These are phyloP conservation scores for Stenogyne calaminthoides DNA, from an alignment of 305 asterid species.

Conservation along the genomic window DNA sequence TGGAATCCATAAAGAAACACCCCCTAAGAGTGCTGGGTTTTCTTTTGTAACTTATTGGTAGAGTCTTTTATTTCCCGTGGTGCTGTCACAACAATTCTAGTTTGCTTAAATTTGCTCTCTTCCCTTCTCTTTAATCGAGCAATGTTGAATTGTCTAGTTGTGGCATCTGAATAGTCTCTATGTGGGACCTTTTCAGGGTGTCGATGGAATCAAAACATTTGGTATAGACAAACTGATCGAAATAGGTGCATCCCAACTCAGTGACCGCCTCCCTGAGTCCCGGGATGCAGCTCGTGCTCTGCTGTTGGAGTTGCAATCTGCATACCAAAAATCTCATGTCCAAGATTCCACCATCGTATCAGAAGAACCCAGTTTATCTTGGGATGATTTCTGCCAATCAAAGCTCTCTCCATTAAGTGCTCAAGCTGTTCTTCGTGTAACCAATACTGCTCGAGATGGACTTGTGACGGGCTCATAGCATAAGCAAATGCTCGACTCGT, in stretches of 20 bases:
- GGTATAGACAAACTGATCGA: slow-evolving; percentile 83
- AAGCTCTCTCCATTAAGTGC: slow-evolving; percentile 84
- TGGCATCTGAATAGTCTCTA: slow-evolving; percentile 8
- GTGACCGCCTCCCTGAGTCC: slow-evolving; percentile 88
- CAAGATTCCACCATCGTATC: slow-evolving; percentile 34
- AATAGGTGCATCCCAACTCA: slow-evolving; percentile 84
- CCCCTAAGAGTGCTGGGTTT: background rate
- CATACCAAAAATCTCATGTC: slow-evolving; percentile 50
- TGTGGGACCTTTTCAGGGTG: slow-evolving; percentile 52
- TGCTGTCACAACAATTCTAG: background rate
- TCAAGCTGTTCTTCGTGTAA: slow-evolving; percentile 91
- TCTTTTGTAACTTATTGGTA: background rate
- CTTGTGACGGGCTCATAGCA: slow-evolving; percentile 57
- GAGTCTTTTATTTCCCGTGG: background rate
- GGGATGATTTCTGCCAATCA: slow-evolving; percentile 88
- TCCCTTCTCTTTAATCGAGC: background rate
- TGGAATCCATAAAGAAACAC: too few species aligned
- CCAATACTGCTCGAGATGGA: slow-evolving; percentile 66
- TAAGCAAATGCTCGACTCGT: slow-evolving; percentile 1
- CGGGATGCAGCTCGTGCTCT: slow-evolving; percentile 90
- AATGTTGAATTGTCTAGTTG: background rate
- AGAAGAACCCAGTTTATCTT: slow-evolving; percentile 52
- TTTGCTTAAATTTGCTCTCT: background rate
- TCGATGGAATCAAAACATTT: slow-evolving; percentile 68
- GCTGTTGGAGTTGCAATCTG: slow-evolving; percentile 67